Evolutionary conservation across 129 eudicot genomes (phyloP), one percentile per base, ranked within the genome.

Genomic region (Calendula officinalis): DNA sequence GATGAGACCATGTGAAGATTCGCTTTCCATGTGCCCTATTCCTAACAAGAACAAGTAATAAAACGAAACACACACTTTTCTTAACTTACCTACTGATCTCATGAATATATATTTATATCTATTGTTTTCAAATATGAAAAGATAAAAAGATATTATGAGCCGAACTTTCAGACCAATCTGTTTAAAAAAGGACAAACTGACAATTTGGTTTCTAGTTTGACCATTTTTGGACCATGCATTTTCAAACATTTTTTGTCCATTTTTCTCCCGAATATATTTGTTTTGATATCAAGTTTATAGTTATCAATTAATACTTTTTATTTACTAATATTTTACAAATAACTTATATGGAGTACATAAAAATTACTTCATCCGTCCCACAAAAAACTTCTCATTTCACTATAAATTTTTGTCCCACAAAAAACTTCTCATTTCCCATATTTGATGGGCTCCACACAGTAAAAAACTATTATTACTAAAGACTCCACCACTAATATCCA

Each of bases 151-250:
- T 15, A n/a, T 6, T 10, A 2, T 5, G 35, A 27, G 67, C 51
- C 67, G 34, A 62, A 43, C 41, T 62, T 61, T 62, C 41, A 41
- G 49, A 62, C 67, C 10, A 1, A 36, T 38, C 15, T 22, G 30
- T 60, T 41, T 61, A 51, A 38, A 61, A 44, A 32, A 30, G 67
- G 3, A n/a, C 17, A 47, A 63, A 63, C 56, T 46, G 68, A 43
- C 56, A 46, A 63, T 5, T 27, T 62, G 68, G 56, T 63, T 44
- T 63, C 43, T 32, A 46, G 7, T 63, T 62, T 60, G 68, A 63
- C 68, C 44, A 1, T 63, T 63, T 63, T 5, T 63, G 55, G 67
- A 62, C 50, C 36, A 0, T 22, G 30, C 30, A 22, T 41, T 41
- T 22, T 62, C 42, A 62, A 62, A 62, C n/a, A 17, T 2, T 32